phyloP scores from a whole-genome alignment of 129 eudicot species.

The Pulicaria dysenterica region DNA sequence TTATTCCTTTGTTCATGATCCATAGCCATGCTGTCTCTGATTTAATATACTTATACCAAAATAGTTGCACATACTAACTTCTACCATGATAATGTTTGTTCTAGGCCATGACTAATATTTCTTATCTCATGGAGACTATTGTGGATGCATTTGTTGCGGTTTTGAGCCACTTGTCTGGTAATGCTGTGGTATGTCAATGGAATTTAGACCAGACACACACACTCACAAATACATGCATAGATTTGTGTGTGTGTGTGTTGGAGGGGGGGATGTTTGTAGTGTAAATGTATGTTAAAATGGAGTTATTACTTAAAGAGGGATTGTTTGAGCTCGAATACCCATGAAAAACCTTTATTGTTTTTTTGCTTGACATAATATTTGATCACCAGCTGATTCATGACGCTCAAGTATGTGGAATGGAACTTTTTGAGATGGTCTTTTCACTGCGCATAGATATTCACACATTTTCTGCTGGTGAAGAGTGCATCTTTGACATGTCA shows the following conservation, averaged over 20 bases:
- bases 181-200: constrained; percentile 57
- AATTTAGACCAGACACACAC: not conserved
- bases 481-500: constrained; percentile 50
- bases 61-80: constrained; percentile 20
- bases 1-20: not conserved
- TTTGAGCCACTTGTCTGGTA: constrained; percentile 58
- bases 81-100: constrained; percentile 9
- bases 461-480: constrained; percentile 52
- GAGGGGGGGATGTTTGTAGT: not conserved
- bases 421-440: constrained; percentile 58
- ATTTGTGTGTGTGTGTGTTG: constrained; percentile 2
- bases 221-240: not conserved
- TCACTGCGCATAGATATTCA: constrained; percentile 42
- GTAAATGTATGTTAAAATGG: constrained; percentile 15
- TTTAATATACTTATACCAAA: not conserved
- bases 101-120: constrained; percentile 53
- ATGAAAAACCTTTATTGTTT: constrained; percentile 6
- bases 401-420: constrained; percentile 66
- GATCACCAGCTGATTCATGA: constrained; percentile 67
- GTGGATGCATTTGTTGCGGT: constrained; percentile 75
- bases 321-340: constrained; percentile 20
- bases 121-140: constrained; percentile 44
- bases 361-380: constrained; percentile 24
- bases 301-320: constrained; percentile 10
- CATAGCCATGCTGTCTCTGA: constrained; percentile 1